Base-by-base conservation (phyloP, 108 stramenopile genomes). In the Pseudonitzschia multiseries region DNA sequence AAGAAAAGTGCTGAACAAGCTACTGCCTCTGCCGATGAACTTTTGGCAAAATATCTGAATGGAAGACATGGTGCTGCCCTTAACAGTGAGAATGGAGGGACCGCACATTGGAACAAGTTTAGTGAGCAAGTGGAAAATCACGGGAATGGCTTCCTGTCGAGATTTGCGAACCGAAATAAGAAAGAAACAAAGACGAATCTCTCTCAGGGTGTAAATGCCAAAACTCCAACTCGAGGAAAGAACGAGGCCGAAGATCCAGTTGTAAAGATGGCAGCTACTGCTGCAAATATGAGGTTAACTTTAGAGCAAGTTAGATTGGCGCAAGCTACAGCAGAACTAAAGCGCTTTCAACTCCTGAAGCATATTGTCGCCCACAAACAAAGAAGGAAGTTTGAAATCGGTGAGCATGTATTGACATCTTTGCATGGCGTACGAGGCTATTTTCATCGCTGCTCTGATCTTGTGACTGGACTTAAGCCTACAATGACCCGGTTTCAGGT, bases 341-440 rank as follows among this genome's bases (percentile, higher is more conserved):
- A 90, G 59, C 83, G 93, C 32, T 94, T 94, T 71, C 93, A 91
- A 63, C 75, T 94, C 17, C 70, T 91, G 69, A 83, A 89, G 61
- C 80, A 89, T 57, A 76, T 94, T 46, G 87, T 90, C 40, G 84
- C 85, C 13, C 81, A 89, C 72, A 94, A 94, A 80, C 89, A 89
- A 50, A 81, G 94, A 8, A 77, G 90, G n/a, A 93, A 91, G 69
- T 93, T 95, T 80, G 94, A 91, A 81, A 71, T 95, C 53, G 89
- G 91, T n/a, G 94, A 95, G 71, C 83, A 79, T 54, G 72, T 83
- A 28, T 65, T 93, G n/a, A 84, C 90, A 6, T 86, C 86, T 13
- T 68, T 95, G 57, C 82, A 88, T 77, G 94, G 91, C 13, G 77
- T 92, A 4, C 65, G 86, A 12, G 84, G 87, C 2, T 91, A 91